Base-by-base conservation (phyloP, 2,329 filamentous ascomycete genomes). In the Sordariomycetes sp. region DNA sequence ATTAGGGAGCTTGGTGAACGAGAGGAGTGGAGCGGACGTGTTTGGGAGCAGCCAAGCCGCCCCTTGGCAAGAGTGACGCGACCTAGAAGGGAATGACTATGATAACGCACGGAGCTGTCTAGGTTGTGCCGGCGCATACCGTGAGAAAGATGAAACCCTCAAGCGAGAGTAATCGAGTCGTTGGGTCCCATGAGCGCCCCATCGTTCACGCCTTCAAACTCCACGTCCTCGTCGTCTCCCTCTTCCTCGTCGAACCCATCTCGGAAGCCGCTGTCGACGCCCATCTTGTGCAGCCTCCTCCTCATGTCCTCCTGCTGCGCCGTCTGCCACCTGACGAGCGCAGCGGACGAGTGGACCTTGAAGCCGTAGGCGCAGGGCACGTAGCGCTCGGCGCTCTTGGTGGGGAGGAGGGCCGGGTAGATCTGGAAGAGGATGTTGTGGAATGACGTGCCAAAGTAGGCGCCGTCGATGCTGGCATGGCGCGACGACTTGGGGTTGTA, bases 381-480 rank as follows among this genome's bases (percentile, higher is more conserved):
- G 72, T 97, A 96, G 63, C 94, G 83, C 62, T 90, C 85, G 61
- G 85, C 78, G 64, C 84, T 90, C 79, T 97, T 99, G 63, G 84
- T 77, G 2, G 94, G 94, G 55, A 95, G 84, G 64, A 99, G 79
- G 25, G 88, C 84, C 6, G 94, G 92, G 69, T 97, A 97, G 57
- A 99, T 94, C 71, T 99, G 94, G 77, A 99, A 97, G 61, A 99
- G 84, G 72, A 99, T 96, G 74, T 96, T 96, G 78, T 96, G 92
- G 78, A 99, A 99, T 2, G 89, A 95, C 53, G 92, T 91, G 64
- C 94, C 94, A 64, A 99, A 99, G 78, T 97, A 99, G 62, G 94
- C 94, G 61, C 94, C 94, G 69, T 99, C 94, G 66, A 99, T 96
- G 59, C 87, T 82, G 55, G 91, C 90, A 72, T 99, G 94, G 32